Conservation (phyloP, 345 rosid genomes). For the Murraya paniculata region DNA sequence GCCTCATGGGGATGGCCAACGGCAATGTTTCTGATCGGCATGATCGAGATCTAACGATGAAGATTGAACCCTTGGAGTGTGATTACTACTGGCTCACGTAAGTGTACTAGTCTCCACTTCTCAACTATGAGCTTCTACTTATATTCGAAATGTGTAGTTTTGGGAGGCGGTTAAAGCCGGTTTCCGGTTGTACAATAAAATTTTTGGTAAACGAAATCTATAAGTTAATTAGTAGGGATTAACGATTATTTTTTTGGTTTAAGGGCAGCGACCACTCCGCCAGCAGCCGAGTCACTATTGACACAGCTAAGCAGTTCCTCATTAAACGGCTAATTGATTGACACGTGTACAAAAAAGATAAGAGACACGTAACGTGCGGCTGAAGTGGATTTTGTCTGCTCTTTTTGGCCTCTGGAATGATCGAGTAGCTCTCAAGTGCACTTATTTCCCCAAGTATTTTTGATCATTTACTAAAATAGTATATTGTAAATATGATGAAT, state of each 20-base stretch:
- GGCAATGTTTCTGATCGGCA: constrained; percentile 91
- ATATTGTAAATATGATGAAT: too few species aligned
- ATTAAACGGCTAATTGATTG: neutral
- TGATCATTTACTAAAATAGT: too few species aligned
- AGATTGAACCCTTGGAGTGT: neutral
- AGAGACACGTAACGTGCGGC: constrained; percentile 17
- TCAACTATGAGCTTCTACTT: constrained; percentile 10
- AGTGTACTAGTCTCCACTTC: constrained; percentile 20
- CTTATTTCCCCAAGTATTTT: neutral
- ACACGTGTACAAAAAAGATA: constrained; percentile 10
- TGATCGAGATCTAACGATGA: constrained; percentile 24
- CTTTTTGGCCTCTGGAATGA: constrained; percentile 17
- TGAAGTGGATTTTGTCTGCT: constrained; percentile 12
- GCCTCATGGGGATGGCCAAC: constrained; percentile 68
- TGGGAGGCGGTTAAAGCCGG: constrained; percentile 28
- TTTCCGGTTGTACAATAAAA: constrained; percentile 21
- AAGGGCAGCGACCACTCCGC: too few species aligned
- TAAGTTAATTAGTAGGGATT: neutral
- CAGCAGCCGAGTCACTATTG: neutral
- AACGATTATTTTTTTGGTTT: neutral
- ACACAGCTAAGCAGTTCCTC: constrained; percentile 11
- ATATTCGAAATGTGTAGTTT: constrained; percentile 22
- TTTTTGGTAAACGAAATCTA: neutral
- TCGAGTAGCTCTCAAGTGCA: neutral
- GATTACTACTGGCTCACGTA: neutral